phyloP scores from a whole-genome alignment of 2,329 filamentous ascomycete genomes.

The Aaosphaeria pasadenensis region DNA sequence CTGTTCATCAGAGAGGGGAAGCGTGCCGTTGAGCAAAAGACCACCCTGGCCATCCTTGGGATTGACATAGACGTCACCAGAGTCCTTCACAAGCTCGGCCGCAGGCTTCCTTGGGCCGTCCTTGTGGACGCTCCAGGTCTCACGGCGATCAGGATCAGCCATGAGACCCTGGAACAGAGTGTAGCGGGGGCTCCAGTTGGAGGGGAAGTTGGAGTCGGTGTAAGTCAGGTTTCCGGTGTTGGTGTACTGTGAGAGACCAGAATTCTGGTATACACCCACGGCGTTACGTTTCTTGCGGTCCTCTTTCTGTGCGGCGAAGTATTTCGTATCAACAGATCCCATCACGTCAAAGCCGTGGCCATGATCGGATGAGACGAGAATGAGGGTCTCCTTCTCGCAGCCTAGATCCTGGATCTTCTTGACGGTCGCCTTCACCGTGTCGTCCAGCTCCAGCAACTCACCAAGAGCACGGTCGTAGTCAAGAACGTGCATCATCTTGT shows the following conservation, averaged over 20 bases:
- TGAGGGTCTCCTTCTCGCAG: conserved; percentile 70
- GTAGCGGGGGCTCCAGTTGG: conserved; percentile 83
- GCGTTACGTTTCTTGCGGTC: conserved; percentile 74
- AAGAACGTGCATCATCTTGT: conserved; percentile 84
- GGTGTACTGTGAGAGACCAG: conserved; percentile 73
- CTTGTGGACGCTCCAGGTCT: conserved; percentile 72
- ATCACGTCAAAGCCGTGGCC: conserved; percentile 88
- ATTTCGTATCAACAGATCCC: conserved; percentile 76
- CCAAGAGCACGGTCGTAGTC: conserved; percentile 85
- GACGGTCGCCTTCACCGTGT: conserved; percentile 74
- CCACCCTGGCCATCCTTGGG: conserved; percentile 64
- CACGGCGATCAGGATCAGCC: conserved; percentile 71
- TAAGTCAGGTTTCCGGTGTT: conserved; percentile 61
- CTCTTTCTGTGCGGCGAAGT: conserved; percentile 62
- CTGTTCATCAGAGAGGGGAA: conserved; percentile 60
- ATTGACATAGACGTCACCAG: conserved; percentile 63
- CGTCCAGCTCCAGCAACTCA: conserved; percentile 81
- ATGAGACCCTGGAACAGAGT: conserved; percentile 71
- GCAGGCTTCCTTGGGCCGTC: conserved; percentile 63
- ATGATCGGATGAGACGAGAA: conserved; percentile 83
- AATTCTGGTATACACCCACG: conserved; percentile 69
- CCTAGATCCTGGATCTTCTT: conserved; percentile 64
- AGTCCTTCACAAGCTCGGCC: conserved; percentile 49
- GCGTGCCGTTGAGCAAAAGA: conserved; percentile 72
- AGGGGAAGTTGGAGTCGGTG: conserved; percentile 73